Evolutionary conservation across 2,329 filamentous ascomycete genomes (phyloP).

Genomic region (Akanthomyces muscarius): DNA sequence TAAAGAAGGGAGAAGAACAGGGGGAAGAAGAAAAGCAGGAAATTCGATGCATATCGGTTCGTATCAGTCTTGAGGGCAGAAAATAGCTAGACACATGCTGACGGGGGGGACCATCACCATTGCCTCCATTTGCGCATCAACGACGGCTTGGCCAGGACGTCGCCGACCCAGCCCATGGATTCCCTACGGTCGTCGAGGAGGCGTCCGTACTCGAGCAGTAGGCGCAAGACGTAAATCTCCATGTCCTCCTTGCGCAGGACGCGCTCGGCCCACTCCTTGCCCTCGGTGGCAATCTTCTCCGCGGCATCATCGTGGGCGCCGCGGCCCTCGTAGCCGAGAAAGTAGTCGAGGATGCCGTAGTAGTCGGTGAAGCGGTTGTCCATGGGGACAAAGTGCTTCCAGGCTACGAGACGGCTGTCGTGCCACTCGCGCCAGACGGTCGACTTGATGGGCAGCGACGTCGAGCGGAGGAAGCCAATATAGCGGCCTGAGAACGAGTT

Average conservation of each 20-base stretch:
- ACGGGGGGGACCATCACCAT: conserved; percentile 20
- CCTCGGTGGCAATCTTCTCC: conserved; percentile 56
- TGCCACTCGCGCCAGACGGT: conserved; percentile 81
- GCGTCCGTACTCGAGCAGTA: conserved; percentile 61
- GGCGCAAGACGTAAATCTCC: conserved; percentile 63
- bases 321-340: conserved; percentile 54
- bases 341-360: conserved; percentile 71
- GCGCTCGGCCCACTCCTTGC: conserved; percentile 64
- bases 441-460: conserved; percentile 69
- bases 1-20: neutral
- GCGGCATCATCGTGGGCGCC: conserved; percentile 54
- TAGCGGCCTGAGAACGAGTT: conserved; percentile 68
- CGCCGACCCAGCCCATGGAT: conserved; percentile 52
- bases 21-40: neutral
- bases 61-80: neutral
- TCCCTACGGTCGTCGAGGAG: conserved; percentile 49
- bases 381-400: conserved; percentile 80
- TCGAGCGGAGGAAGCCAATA: conserved; percentile 64
- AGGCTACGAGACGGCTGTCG: conserved; percentile 66
- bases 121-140: conserved; percentile 29
- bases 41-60: neutral
- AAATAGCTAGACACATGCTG: neutral
- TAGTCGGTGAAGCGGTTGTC: conserved; percentile 69
- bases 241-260: conserved; percentile 70
- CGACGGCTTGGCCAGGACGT: conserved; percentile 37